phyloP scores from a whole-genome alignment of 768 basidiomycete genomes.

The Melanogaster broomeanus region DNA sequence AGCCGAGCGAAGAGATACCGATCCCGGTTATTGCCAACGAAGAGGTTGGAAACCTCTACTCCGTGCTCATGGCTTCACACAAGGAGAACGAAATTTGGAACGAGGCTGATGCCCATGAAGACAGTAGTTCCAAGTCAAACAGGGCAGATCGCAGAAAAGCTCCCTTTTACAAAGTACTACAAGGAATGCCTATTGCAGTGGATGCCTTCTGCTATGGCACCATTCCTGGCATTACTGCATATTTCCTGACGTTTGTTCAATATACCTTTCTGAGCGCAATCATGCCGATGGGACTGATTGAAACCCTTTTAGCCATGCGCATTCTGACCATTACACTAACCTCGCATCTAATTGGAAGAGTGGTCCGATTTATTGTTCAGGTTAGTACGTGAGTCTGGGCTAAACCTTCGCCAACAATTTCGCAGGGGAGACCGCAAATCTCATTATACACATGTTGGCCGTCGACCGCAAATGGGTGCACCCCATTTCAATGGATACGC shows the following conservation, averaged over 20 bases:
- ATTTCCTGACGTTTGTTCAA: constrained; percentile 76
- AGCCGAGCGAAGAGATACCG: background rate
- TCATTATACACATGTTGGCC: constrained; percentile 88
- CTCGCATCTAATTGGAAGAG: constrained; percentile 84
- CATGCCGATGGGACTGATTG: constrained; percentile 7
- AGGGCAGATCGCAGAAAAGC: constrained; percentile 68
- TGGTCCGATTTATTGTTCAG: constrained; percentile 95
- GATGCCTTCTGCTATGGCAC: constrained; percentile 95
- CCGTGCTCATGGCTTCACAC: constrained; percentile 85
- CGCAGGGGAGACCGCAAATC: constrained; percentile 78
- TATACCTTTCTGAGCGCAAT: background rate
- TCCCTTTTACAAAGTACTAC: constrained; percentile 94
- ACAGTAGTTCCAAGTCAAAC: constrained; percentile 44
- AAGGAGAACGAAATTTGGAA: constrained; percentile 86
- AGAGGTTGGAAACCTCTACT: constrained; percentile 52
- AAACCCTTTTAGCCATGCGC: constrained; percentile 71
- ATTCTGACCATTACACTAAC: constrained; percentile 96
- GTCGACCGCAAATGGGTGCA: constrained; percentile 90
- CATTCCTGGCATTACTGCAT: constrained; percentile 87
- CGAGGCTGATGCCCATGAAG: constrained; percentile 62
- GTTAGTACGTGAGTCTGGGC: constrained; percentile 21
- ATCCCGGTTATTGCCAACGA: background rate
- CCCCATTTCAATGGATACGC: constrained; percentile 78
- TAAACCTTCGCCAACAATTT: background rate
- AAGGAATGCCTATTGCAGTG: constrained; percentile 97